Percentiles rank a stretch among this genome's conserved stretches.
Conservation (phyloP, 2,329 filamentous ascomycete genomes). For the Paraphaeosphaeria sporulosa region DNA sequence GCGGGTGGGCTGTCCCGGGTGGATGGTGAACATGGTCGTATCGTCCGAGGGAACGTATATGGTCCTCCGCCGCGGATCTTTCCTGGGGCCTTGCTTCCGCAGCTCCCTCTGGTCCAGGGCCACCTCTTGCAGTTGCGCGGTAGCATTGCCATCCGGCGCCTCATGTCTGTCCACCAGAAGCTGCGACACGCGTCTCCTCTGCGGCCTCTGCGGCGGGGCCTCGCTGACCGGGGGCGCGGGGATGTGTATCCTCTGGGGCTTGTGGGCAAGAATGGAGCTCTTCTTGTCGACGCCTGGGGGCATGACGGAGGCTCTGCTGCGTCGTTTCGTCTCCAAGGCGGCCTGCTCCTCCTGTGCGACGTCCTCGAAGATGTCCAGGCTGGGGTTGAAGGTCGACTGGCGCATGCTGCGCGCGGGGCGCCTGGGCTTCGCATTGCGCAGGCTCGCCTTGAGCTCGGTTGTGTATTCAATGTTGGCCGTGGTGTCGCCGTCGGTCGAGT, state of each 20-base stretch:
- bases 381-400: slow-evolving; percentile 41
- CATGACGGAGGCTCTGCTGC: slow-evolving; percentile 37
- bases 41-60: slow-evolving; percentile 62
- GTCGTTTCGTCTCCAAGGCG: slow-evolving; percentile 32
- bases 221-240: slow-evolving; percentile 32
- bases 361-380: slow-evolving; percentile 49
- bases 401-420: slow-evolving; percentile 40
- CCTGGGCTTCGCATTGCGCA: slow-evolving; percentile 43
- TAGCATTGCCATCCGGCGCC: slow-evolving; percentile 33
- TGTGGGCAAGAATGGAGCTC: slow-evolving; percentile 45
- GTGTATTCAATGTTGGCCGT: slow-evolving; percentile 50
- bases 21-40: slow-evolving; percentile 60
- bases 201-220: slow-evolving; percentile 30
- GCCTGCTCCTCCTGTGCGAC: slow-evolving; percentile 43
- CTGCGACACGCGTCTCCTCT: slow-evolving; percentile 48
- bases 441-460: slow-evolving; percentile 40
- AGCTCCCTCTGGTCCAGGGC: slow-evolving; percentile 40
- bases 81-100: slow-evolving; percentile 42
- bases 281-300: slow-evolving; percentile 33
- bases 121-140: slow-evolving; percentile 40
- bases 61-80: slow-evolving; percentile 56
- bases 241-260: slow-evolving; percentile 45
- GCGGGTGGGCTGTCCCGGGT: slow-evolving; percentile 53
- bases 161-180: slow-evolving; percentile 36
- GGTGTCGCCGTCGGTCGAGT: slow-evolving; percentile 43